These are phyloP conservation scores for Sporisorium scitamineum DNA, from an alignment of 1,284 basidiomycete genomes.

Conservation along the genomic window DNA sequence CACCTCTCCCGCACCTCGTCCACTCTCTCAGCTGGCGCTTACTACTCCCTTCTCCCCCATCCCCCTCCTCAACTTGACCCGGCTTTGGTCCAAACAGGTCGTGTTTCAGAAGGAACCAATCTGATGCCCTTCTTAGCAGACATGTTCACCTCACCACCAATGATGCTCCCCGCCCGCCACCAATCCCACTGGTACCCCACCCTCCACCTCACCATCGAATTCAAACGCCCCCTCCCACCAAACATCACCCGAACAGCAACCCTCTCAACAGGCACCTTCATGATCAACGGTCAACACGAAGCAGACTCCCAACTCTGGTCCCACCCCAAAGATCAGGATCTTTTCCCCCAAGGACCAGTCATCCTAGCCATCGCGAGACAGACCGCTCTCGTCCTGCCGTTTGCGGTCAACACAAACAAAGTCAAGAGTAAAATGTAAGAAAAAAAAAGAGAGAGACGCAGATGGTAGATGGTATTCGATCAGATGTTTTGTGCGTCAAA, in stretches of 20 bases:
- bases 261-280: conserved; percentile 23
- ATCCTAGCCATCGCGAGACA: conserved; percentile 46
- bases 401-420: conserved; percentile 40
- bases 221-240: conserved; percentile 32
- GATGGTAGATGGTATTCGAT: background rate
- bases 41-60: conserved; percentile 21
- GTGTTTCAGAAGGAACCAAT: conserved; percentile 7
- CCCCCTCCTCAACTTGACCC: background rate
- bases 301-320: conserved; percentile 43
- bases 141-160: conserved; percentile 39
- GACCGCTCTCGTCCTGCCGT: conserved; percentile 37
- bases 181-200: conserved; percentile 48
- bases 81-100: background rate
- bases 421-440: conserved; percentile 24
- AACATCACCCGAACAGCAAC: conserved; percentile 18
- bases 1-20: background rate
- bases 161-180: conserved; percentile 35
- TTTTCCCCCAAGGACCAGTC: conserved; percentile 7
- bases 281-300: conserved; percentile 54
- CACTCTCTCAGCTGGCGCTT: conserved; percentile 19
- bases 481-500: background rate
- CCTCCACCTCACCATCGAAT: conserved; percentile 49
- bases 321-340: conserved; percentile 32
- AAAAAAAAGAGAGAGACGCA: background rate
- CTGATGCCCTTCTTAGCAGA: conserved; percentile 48